Percentiles rank a stretch among this genome's conserved stretches.
phyloP scores from a whole-genome alignment of 345 rosid species.

The Trapa incisa region DNA sequence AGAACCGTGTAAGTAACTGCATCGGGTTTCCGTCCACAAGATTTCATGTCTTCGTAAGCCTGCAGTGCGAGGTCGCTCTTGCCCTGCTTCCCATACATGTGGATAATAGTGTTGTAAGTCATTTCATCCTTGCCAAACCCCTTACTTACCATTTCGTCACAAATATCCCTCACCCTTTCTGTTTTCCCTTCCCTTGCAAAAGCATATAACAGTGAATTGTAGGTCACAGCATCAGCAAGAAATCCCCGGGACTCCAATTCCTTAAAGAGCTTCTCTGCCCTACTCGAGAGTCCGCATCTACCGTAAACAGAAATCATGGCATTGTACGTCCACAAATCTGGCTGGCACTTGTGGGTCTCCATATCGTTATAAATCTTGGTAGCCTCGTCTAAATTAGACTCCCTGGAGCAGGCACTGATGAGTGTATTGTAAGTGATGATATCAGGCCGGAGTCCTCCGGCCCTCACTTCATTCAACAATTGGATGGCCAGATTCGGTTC shows the following conservation, averaged over 20 bases:
- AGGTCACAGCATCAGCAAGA: constrained; percentile 78
- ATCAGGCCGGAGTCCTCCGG: constrained; percentile 74
- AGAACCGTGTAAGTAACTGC: constrained; percentile 77
- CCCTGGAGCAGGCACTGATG: constrained; percentile 79
- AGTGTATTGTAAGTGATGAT: constrained; percentile 85
- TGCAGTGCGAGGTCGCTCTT: constrained; percentile 56
- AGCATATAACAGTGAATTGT: constrained; percentile 85
- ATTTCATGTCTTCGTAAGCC: constrained; percentile 76
- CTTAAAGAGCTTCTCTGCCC: constrained; percentile 62
- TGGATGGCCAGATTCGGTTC: constrained; percentile 46
- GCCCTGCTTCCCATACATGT: constrained; percentile 94
- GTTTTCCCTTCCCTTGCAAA: constrained; percentile 80
- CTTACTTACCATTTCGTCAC: constrained; percentile 58
- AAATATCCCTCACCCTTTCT: constrained; percentile 57
- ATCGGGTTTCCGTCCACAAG: constrained; percentile 62
- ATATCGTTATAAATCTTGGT: constrained; percentile 56
- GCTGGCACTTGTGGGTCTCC: constrained; percentile 64
- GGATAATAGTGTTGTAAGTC: constrained; percentile 85
- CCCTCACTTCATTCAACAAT: constrained; percentile 63
- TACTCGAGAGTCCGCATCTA: constrained; percentile 58
- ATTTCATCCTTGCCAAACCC: constrained; percentile 80
- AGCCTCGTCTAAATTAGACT: constrained; percentile 64
- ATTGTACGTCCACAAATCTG: constrained; percentile 95
- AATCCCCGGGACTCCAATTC: constrained; percentile 69
- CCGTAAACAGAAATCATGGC: constrained; percentile 89